These are phyloP conservation scores for Grosmannia clavigera DNA, from an alignment of 2,329 filamentous ascomycete genomes.

Conservation along the genomic window DNA sequence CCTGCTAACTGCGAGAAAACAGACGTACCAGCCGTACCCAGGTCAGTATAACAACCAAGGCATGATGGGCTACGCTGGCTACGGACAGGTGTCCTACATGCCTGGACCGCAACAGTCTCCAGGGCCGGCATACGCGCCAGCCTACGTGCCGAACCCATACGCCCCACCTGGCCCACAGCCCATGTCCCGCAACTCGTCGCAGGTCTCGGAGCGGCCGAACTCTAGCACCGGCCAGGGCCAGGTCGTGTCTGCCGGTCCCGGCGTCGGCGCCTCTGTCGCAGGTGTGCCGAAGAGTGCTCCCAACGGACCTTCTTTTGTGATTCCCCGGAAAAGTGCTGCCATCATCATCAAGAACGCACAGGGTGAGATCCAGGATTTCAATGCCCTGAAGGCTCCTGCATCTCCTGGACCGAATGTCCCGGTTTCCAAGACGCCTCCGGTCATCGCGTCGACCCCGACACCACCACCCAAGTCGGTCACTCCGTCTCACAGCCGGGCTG, in stretches of 20 bases:
- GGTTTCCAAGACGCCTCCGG: constrained; percentile 51
- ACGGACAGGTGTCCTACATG: constrained; percentile 23
- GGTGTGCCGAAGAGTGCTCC: constrained; percentile 18
- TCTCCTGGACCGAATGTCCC: constrained; percentile 41
- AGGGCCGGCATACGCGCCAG: constrained; percentile 38
- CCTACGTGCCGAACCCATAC: constrained; percentile 26
- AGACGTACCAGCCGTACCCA: constrained; percentile 43
- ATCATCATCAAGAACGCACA: constrained; percentile 76
- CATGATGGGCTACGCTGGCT: constrained; percentile 23
- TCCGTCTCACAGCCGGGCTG: constrained; percentile 55
- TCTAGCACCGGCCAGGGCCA: constrained; percentile 57
- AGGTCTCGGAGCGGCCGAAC: constrained; percentile 55
- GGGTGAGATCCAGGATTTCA: constrained; percentile 65
- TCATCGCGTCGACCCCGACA: constrained; percentile 63
- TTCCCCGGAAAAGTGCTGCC: constrained; percentile 54
- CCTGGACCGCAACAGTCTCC: constrained; percentile 29
- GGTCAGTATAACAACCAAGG: constrained; percentile 30
- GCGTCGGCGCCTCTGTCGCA: constrained; percentile 35
- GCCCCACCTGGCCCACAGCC: constrained; percentile 38
- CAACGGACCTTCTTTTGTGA: constrained; percentile 34
- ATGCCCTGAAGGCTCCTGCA: constrained; percentile 42
- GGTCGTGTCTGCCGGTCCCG: constrained; percentile 45
- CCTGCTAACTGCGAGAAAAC: constrained; percentile 57
- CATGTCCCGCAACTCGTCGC: constrained; percentile 78
- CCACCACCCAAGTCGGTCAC: constrained; percentile 67